Evolutionary conservation across 306 rosid genomes (phyloP).

Genomic region (Acacia melanoxylon): DNA sequence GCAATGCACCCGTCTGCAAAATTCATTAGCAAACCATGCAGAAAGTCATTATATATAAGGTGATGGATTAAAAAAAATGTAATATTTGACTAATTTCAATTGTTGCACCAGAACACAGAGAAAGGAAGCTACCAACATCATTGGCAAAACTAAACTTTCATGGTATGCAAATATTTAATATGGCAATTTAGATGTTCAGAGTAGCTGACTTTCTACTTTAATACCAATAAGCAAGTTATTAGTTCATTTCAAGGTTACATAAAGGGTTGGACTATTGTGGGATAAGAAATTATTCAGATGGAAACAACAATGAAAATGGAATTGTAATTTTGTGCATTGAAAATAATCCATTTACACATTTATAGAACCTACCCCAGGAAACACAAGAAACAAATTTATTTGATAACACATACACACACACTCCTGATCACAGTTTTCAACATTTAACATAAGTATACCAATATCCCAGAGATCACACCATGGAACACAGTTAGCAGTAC

Average conservation of each 20-base stretch:
- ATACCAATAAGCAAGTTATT: neutral
- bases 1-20: slow-evolving; percentile 88
- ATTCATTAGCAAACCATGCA: slow-evolving; percentile 27
- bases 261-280: neutral
- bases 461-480: neutral
- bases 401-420: neutral
- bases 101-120: neutral
- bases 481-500: neutral
- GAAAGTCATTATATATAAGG: neutral
- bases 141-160: slow-evolving; percentile 27
- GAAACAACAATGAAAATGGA: neutral
- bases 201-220: neutral
- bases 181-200: neutral
- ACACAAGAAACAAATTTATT: neutral
- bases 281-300: neutral
- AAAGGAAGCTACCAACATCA: slow-evolving; percentile 12
- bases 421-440: neutral
- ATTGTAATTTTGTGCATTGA: neutral
- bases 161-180: neutral
- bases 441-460: neutral
- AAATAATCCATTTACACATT: neutral
- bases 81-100: slow-evolving; percentile 14
- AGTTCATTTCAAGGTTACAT: neutral
- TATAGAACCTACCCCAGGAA: neutral
- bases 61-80: neutral